Evolutionary conservation across 2,329 filamentous ascomycete genomes (phyloP).

Genomic region (Chrysoporthe puriensis): DNA sequence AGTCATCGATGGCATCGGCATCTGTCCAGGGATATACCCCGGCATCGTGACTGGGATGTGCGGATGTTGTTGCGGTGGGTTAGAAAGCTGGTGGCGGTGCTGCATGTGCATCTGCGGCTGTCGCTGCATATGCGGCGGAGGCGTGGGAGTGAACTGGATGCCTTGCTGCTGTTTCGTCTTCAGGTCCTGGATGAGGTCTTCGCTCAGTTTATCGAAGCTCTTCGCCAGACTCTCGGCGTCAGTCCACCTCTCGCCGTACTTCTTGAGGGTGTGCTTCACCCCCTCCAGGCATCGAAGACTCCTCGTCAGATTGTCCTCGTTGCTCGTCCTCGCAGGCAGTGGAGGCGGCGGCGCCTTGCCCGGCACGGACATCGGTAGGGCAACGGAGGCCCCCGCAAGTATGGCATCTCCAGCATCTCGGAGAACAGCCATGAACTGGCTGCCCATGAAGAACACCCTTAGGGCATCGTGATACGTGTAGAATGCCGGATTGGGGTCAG

Average conservation of each 20-base stretch:
- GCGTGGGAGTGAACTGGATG: conserved; percentile 38
- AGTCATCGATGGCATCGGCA: conserved; percentile 17
- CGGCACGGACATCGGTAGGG: conserved; percentile 47
- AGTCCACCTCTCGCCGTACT: conserved; percentile 64
- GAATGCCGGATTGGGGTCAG: conserved; percentile 65
- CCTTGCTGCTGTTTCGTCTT: conserved; percentile 41
- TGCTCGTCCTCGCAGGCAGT: conserved; percentile 50
- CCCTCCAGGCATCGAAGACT: conserved; percentile 59
- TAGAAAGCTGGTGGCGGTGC: conserved; percentile 11
- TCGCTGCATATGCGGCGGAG: conserved; percentile 35
- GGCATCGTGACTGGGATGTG: conserved; percentile 21
- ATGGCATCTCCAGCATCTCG: conserved; percentile 60
- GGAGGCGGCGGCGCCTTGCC: conserved; percentile 57
- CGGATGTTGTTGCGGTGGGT: conserved; percentile 16
- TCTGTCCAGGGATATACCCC: conserved; percentile 21
- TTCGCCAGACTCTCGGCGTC: conserved; percentile 57
- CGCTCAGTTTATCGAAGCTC: conserved; percentile 56
- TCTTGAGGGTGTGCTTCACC: conserved; percentile 56
- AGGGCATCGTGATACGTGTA: conserved; percentile 88
- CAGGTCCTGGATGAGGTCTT: conserved; percentile 49
- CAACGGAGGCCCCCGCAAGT: conserved; percentile 52
- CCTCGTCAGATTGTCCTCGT: conserved; percentile 56
- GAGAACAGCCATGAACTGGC: conserved; percentile 65
- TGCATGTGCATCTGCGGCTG: conserved; percentile 22
- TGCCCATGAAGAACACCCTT: conserved; percentile 76